Evolutionary conservation across 202 grass and related monocot species (phyloP).

Genomic region (Panicum hallii): DNA sequence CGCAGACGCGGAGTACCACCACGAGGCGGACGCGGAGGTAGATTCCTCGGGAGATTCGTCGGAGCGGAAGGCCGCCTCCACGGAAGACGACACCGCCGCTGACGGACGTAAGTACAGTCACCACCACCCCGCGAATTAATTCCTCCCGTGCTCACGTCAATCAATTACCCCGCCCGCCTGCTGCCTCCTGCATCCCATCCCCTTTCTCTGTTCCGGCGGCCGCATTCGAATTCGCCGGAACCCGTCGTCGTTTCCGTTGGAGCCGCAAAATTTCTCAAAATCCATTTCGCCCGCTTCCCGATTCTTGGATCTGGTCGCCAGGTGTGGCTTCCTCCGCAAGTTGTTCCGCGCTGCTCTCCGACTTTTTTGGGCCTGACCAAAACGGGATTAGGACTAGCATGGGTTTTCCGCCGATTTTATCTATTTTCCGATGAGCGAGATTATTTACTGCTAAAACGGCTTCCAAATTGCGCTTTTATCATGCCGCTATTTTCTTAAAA

Average conservation of each 20-base stretch:
- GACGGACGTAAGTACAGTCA: constrained; percentile 72
- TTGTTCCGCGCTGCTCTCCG: constrained; percentile 1
- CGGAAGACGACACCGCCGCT: constrained; percentile 60
- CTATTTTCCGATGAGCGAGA: not conserved
- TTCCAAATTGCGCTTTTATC: constrained; percentile 25
- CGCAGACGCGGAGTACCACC: constrained; percentile 45
- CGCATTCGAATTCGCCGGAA: constrained; percentile 29
- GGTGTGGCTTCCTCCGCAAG: constrained; percentile 46
- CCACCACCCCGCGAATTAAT: constrained; percentile 18
- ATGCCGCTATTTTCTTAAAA: constrained; percentile 23
- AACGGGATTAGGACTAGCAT: not conserved
- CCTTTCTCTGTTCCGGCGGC: not conserved
- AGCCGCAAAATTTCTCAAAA: not conserved
- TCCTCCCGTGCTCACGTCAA: constrained; percentile 15
- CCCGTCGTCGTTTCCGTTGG: not conserved
- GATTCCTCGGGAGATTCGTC: constrained; percentile 71
- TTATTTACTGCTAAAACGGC: not conserved
- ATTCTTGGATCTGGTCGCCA: constrained; percentile 60
- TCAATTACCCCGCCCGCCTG: not conserved
- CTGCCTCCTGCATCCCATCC: not conserved
- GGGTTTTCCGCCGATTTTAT: not conserved
- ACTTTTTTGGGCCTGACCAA: constrained; percentile 21
- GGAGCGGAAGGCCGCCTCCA: constrained; percentile 57
- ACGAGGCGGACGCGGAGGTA: constrained; percentile 53
- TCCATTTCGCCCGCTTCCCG: constrained; percentile 14